A percentile compares a stretch with the other conserved stretches of the same genome.
These are phyloP conservation scores for Rhododendron molle DNA, from an alignment of 148 eudicot species.

Conservation along the genomic window DNA sequence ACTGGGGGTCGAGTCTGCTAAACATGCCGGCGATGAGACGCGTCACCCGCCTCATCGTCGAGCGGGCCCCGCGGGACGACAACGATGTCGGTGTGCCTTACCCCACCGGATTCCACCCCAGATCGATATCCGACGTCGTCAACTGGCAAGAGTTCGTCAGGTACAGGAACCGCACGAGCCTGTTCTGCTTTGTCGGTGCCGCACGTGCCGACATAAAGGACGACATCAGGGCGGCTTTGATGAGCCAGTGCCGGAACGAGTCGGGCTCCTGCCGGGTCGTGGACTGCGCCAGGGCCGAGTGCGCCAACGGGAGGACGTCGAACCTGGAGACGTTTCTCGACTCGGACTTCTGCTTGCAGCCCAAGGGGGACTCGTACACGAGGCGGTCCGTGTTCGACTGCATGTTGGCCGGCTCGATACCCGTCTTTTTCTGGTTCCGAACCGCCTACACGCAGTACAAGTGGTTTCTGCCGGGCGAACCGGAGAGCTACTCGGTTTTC, in stretches of 20 bases:
- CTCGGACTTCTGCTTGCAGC: constrained; percentile 55
- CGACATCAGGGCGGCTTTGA: constrained; percentile 28
- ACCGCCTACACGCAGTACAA: constrained; percentile 27
- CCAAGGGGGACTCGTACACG: constrained; percentile 53
- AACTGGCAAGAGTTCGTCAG: constrained; percentile 57
- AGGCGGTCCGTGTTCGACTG: constrained; percentile 49
- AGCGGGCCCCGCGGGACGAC: constrained; percentile 49
- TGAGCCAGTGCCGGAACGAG: constrained; percentile 33
- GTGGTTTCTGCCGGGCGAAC: constrained; percentile 42
- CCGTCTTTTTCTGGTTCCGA: constrained; percentile 47
- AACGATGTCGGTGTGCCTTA: constrained; percentile 64
- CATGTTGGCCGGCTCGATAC: constrained; percentile 51
- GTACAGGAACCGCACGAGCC: not conserved
- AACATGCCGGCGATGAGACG: constrained; percentile 47
- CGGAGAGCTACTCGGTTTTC: constrained; percentile 52
- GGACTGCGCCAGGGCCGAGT: constrained; percentile 36
- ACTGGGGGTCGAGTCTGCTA: constrained; percentile 58
- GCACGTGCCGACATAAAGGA: constrained; percentile 23
- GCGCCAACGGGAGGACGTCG: constrained; percentile 31
- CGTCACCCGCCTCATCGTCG: constrained; percentile 50
- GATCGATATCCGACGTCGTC: constrained; percentile 22
- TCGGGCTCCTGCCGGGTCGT: constrained; percentile 37
- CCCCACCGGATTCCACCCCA: constrained; percentile 92
- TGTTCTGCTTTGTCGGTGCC: constrained; percentile 33
- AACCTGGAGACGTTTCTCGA: constrained; percentile 26